Evolutionary conservation across 2,329 filamentous ascomycete genomes (phyloP).

Genomic region (Elsinoe australis): DNA sequence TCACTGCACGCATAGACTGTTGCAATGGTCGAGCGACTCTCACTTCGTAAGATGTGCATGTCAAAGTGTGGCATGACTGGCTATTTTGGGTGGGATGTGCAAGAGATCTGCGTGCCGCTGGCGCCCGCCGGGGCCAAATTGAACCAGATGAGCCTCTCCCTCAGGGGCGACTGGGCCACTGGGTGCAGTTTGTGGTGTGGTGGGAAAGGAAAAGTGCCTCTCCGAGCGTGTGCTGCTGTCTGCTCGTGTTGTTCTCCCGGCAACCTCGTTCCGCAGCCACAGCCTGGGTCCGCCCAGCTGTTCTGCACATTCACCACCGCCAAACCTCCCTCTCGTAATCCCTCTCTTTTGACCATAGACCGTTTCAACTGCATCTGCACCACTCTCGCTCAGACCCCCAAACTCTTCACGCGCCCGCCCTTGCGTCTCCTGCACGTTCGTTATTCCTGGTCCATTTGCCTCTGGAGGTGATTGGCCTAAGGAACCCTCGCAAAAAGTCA

Average conservation of each 20-base stretch:
- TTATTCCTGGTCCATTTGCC: conserved; percentile 9
- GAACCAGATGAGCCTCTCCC: background rate
- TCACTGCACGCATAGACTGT: conserved; percentile 3
- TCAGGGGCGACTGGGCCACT: conserved; percentile 14
- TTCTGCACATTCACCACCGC: background rate
- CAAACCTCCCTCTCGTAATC: background rate
- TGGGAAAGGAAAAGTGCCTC: background rate
- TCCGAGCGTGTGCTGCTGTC: no score
- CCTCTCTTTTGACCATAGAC: background rate
- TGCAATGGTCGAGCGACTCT: no score
- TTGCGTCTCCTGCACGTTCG: conserved; percentile 14
- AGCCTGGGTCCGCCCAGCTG: background rate
- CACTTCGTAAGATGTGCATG: no score
- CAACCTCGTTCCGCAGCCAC: background rate
- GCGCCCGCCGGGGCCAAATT: no score
- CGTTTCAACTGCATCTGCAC: conserved; percentile 8
- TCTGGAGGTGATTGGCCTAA: conserved; percentile 15
- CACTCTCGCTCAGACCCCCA: conserved; percentile 10
- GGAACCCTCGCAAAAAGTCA: background rate
- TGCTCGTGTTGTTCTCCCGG: background rate
- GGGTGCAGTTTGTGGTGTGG: conserved; percentile 6
- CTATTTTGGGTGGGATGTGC: conserved; percentile 8
- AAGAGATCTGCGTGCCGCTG: conserved; percentile 11
- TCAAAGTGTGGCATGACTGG: no score
- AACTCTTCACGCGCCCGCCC: background rate